Evolutionary conservation across 257 asterid genomes (phyloP).

Genomic region (Buddleja alternifolia): DNA sequence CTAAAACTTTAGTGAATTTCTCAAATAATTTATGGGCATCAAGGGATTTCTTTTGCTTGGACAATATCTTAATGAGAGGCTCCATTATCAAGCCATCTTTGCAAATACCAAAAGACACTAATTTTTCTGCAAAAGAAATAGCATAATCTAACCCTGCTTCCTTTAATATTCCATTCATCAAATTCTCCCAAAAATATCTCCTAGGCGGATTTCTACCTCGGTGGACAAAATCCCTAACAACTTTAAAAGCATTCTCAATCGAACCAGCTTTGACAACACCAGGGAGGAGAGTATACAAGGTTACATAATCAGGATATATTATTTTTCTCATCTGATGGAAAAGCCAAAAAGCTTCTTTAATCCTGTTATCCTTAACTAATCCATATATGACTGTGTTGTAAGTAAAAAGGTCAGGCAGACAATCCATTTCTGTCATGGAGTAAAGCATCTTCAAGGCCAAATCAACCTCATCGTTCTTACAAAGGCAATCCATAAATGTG

Average conservation of each 20-base stretch:
- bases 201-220: slow-evolving; percentile 31
- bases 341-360: slow-evolving; percentile 80
- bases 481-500: slow-evolving; percentile 83
- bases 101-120: slow-evolving; percentile 66
- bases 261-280: slow-evolving; percentile 75
- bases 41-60: slow-evolving; percentile 73
- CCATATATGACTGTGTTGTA: slow-evolving; percentile 85
- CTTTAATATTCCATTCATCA: slow-evolving; percentile 62
- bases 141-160: slow-evolving; percentile 64
- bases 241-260: slow-evolving; percentile 64
- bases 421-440: slow-evolving; percentile 64
- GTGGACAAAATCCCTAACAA: slow-evolving; percentile 51
- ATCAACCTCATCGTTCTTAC: slow-evolving; percentile 80
- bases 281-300: slow-evolving; percentile 75
- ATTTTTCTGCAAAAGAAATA: slow-evolving; percentile 61
- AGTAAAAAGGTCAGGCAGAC: slow-evolving; percentile 78
- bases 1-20: slow-evolving; percentile 53
- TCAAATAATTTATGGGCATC: slow-evolving; percentile 63
- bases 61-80: slow-evolving; percentile 60
- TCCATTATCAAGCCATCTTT: slow-evolving; percentile 64
- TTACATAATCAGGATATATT: slow-evolving; percentile 66
- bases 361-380: slow-evolving; percentile 68
- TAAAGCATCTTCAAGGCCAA: slow-evolving; percentile 69
- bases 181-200: slow-evolving; percentile 69
- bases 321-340: slow-evolving; percentile 88